These are phyloP conservation scores for Scedosporium minutisporum DNA, from an alignment of 2,329 filamentous ascomycete genomes.

Conservation along the genomic window DNA sequence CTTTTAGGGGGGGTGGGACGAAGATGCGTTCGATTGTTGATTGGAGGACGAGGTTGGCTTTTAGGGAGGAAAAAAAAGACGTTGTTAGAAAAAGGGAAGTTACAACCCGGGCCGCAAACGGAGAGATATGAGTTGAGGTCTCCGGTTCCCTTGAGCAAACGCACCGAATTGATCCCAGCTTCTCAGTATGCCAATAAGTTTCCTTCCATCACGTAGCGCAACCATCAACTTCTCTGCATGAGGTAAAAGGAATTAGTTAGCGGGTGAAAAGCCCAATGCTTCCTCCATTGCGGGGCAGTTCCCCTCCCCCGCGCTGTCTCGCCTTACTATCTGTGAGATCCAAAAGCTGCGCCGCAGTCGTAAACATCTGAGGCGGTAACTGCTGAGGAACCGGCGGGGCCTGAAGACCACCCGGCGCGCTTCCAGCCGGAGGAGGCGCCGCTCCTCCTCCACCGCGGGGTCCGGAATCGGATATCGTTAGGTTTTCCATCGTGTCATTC, in stretches of 20 bases:
- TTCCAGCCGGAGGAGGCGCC: constrained; percentile 19
- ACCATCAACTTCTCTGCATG: constrained; percentile 83
- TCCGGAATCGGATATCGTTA: constrained; percentile 39
- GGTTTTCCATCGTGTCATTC: constrained; percentile 38
- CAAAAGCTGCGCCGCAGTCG: constrained; percentile 87
- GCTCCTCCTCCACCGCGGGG: constrained; percentile 25
- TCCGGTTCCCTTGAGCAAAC: constrained; percentile 15
- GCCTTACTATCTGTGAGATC: constrained; percentile 89
- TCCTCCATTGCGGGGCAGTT: neutral
- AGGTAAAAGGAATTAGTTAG: neutral
- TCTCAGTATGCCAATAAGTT: constrained; percentile 82
- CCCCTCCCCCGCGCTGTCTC: neutral
- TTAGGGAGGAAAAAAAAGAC: neutral
- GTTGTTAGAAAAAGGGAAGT: neutral
- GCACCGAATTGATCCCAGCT: constrained; percentile 98
- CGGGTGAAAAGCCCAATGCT: neutral
- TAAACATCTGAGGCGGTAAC: constrained; percentile 93
- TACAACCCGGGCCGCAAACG: neutral
- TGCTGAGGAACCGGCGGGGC: constrained; percentile 47
- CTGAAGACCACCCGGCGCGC: constrained; percentile 18
- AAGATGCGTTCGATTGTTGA: constrained; percentile 87
- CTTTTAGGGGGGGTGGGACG: constrained; percentile 37
- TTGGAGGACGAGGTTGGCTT: constrained; percentile 85
- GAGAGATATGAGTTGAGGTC: neutral
- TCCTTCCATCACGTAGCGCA: constrained; percentile 83